Conservation (phyloP, 2,329 filamentous ascomycete genomes). For the Apiospora malaysiana region DNA sequence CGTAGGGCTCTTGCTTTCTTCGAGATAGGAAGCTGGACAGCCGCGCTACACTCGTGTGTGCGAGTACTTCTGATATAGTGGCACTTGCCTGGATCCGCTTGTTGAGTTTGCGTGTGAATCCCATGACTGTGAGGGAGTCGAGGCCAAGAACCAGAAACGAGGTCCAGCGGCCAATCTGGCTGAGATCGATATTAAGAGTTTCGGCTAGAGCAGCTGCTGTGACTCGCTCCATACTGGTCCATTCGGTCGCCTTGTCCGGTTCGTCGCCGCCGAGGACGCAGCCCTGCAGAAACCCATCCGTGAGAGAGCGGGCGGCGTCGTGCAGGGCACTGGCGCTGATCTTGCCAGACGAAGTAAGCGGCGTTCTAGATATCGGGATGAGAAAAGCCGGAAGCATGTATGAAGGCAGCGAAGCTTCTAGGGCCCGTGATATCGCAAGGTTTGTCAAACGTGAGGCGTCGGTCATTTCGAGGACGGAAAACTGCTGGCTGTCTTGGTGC, state of each 20-base stretch:
- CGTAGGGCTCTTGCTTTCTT: constrained; percentile 28
- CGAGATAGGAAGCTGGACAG: constrained; percentile 51
- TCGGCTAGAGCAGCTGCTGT: constrained; percentile 62
- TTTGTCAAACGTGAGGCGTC: constrained; percentile 40
- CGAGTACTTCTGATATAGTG: constrained; percentile 73
- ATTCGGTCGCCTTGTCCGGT: constrained; percentile 40
- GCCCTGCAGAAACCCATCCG: constrained; percentile 49
- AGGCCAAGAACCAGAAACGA: constrained; percentile 81
- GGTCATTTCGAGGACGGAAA: constrained; percentile 46
- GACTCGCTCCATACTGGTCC: constrained; percentile 60
- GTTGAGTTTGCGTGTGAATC: constrained; percentile 65
- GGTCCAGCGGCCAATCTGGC: constrained; percentile 64
- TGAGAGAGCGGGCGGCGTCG: constrained; percentile 52
- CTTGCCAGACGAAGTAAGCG: constrained; percentile 78
- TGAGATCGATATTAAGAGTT: constrained; percentile 50
- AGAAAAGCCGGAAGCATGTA: constrained; percentile 84
- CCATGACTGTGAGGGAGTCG: constrained; percentile 83
- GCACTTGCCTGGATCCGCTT: constrained; percentile 52
- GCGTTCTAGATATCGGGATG: constrained; percentile 72
- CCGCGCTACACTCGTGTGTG: constrained; percentile 68
- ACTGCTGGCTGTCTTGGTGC: constrained; percentile 31
- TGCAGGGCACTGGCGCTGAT: constrained; percentile 65
- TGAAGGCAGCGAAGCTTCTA: constrained; percentile 64
- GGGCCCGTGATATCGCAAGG: constrained; percentile 55
- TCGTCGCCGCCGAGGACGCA: constrained; percentile 39